Evolutionary conservation across 352 stramenopile genomes (phyloP), one percentile per base, ranked within the genome.

Genomic region (Elongisporangium undulatum): DNA sequence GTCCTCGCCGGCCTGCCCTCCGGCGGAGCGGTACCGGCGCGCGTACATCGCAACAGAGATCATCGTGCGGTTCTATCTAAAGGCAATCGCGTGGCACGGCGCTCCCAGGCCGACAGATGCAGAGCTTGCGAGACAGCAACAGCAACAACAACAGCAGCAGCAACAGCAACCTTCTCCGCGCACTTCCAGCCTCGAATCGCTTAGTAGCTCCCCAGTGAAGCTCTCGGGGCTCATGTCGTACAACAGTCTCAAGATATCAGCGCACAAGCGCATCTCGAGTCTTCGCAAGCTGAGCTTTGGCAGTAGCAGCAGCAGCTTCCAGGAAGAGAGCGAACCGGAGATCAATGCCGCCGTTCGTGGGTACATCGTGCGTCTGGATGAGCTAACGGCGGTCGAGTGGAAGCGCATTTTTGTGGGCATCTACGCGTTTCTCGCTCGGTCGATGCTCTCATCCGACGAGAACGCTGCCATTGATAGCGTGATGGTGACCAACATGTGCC

Each of bases 11-110:
- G 34, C 34, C 34, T 17, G 34, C 34, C 34, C 34, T 45, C 51
- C 71, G 34, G 51, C 72, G 1, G 72, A 87, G n/a, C 71, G 69
- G 49, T 89, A 92, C 55, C 72, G 75, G 12, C 78, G 73, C 4
- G 61, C 76, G 23, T 77, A 77, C 23, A 71, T 92, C 23, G 80
- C 83, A 15, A 90, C 77, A 19, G 75, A 90, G 67, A 90, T 92
- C 63, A 89, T 90, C 19, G 45, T 87, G 50, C 60, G 72, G 34
- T 90, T 90, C 65, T 92, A 92, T 52, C 63, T 89, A 2, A 89
- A 92, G 59, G 77, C 66, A 4, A 77, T 92, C 61, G 72, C 73
- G 16, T 92, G 83, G 83, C 81, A 89, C 16, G 83, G 82, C 45
- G 58, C 69, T 8, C 82, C 82, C 0, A 88, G 80, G 51, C 21